Conservation (phyloP, 2,329 filamentous ascomycete genomes). For the Nothophaeocryptopus gaeumannii region DNA sequence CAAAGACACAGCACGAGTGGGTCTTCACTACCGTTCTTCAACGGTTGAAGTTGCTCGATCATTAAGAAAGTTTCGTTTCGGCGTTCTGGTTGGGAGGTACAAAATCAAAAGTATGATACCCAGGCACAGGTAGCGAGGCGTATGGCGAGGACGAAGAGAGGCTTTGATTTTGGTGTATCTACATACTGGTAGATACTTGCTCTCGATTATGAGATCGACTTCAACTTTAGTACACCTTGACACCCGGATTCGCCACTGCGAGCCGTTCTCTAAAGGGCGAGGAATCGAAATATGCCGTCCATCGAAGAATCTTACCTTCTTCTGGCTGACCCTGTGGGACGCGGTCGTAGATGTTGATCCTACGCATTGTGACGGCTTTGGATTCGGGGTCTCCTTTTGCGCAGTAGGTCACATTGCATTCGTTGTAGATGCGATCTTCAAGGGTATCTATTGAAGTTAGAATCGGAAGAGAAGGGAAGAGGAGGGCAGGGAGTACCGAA, state of each 20-base stretch:
- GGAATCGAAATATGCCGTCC: constrained; percentile 2
- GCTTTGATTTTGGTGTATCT: no score
- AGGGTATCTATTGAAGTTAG: neutral
- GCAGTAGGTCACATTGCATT: constrained; percentile 2
- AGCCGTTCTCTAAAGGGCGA: neutral
- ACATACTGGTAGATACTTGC: no score
- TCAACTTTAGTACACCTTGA: neutral
- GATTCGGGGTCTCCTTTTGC: neutral
- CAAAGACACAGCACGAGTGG: constrained; percentile 18
- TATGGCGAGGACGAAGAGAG: neutral
- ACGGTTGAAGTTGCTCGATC: constrained; percentile 17
- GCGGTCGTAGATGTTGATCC: constrained; percentile 3
- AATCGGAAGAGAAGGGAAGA: neutral
- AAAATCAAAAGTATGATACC: constrained; percentile 15
- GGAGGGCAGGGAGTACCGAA: neutral
- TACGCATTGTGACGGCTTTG: neutral
- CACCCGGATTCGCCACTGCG: neutral
- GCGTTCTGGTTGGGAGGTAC: constrained; percentile 8
- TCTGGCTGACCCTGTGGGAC: neutral
- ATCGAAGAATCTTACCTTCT: neutral
- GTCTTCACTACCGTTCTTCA: constrained; percentile 19
- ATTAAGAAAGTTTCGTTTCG: neutral
- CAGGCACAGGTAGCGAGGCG: constrained; percentile 14
- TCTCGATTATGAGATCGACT: no score
- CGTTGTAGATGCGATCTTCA: constrained; percentile 3